Percentiles rank a stretch among this genome's conserved stretches.
Evolutionary conservation across 1,284 basidiomycete species (phyloP).

Genomic region (Wolfiporia cocos): DNA sequence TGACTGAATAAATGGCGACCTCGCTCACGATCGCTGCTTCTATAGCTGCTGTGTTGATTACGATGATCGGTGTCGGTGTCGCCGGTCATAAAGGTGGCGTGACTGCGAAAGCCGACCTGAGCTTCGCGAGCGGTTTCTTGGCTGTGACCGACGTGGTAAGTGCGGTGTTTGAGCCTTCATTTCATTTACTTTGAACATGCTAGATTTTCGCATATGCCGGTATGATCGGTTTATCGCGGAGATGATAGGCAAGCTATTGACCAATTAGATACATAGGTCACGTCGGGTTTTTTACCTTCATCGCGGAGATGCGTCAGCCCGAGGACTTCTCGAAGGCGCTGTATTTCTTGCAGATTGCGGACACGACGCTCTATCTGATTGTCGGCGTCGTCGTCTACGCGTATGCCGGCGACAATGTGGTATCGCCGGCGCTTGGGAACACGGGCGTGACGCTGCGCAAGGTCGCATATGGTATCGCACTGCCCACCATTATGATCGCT

Average conservation of each 20-base stretch:
- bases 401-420: conserved; percentile 19
- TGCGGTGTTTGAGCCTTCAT: conserved; percentile 1
- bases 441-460: conserved; percentile 21
- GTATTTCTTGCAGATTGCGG: conserved; percentile 23
- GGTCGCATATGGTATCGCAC: conserved; percentile 25
- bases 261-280: conserved; percentile 13
- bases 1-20: no score
- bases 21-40: no score
- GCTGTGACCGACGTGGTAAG: conserved; percentile 48
- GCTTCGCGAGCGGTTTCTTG: conserved; percentile 43
- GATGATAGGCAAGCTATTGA: conserved; percentile 27
- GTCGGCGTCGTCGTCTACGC: conserved; percentile 28
- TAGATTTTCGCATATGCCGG: conserved; percentile 52
- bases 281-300: conserved; percentile 46
- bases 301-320: conserved; percentile 48
- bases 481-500: conserved; percentile 28
- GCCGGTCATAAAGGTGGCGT: conserved; percentile 36
- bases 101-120: conserved; percentile 31
- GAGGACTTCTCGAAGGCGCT: conserved; percentile 28
- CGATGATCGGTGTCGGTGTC: conserved; percentile 47
- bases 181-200: background rate
- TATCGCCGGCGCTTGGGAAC: conserved; percentile 27
- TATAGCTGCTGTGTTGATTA: conserved; percentile 33
- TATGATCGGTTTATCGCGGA: conserved; percentile 51
- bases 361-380: conserved; percentile 27